phyloP scores from a whole-genome alignment of 116 monocot genomes.

The Papilionanthe hybrid region DNA sequence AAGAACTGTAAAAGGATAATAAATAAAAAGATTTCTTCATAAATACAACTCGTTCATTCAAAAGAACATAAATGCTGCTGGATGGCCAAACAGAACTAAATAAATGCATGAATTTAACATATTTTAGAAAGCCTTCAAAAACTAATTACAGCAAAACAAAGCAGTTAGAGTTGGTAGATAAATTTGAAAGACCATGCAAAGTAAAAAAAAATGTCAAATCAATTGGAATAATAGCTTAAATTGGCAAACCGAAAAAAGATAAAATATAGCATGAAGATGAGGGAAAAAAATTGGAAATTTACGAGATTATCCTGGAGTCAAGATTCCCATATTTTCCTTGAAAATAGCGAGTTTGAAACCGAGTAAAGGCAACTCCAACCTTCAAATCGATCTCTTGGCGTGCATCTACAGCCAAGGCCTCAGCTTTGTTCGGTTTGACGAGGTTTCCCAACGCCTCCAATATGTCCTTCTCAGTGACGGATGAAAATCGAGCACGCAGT shows the following conservation, averaged over 20 bases:
- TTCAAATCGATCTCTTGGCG: conserved; percentile 98
- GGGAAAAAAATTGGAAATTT: conserved; percentile 5
- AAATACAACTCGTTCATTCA: too few species aligned
- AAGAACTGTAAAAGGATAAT: too few species aligned
- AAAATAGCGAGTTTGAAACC: conserved; percentile 95
- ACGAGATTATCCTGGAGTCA: conserved; percentile 96
- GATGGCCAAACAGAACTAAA: background rate
- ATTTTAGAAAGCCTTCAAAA: too few species aligned
- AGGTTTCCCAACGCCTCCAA: conserved; percentile 76
- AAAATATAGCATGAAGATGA: background rate
- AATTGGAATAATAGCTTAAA: background rate
- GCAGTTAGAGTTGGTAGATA: too few species aligned
- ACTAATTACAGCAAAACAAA: too few species aligned
- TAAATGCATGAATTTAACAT: conserved; percentile 8
- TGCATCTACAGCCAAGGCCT: conserved; percentile 91
- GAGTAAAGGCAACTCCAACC: conserved; percentile 95
- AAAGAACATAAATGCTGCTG: background rate
- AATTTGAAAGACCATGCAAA: too few species aligned
- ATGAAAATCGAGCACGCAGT: conserved; percentile 85
- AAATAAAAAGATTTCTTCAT: too few species aligned
- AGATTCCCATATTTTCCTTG: conserved; percentile 99
- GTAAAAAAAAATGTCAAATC: too few species aligned
- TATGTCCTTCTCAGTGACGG: conserved; percentile 93
- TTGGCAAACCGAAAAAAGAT: background rate
- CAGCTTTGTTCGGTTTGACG: conserved; percentile 77